Percentiles rank a stretch among this genome's conserved stretches.
phyloP scores from a whole-genome alignment of 2,329 filamentous ascomycete genomes.

The Torrubiellomyces zombiae region DNA sequence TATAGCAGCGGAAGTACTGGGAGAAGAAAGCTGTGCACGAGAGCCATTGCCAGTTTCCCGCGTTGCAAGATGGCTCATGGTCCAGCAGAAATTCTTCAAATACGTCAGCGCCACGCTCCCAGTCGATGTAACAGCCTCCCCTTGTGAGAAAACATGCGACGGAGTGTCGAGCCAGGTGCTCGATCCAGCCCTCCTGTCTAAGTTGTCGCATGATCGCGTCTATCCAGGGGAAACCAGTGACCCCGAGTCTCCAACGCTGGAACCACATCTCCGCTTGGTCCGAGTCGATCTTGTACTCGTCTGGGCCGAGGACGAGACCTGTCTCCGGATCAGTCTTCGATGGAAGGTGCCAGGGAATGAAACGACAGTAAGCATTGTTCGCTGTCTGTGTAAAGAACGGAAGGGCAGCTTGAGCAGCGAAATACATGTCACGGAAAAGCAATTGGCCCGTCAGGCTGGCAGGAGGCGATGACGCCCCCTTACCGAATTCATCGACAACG shows the following conservation, averaged over 20 bases:
- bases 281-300: conserved; percentile 48
- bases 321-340: conserved; percentile 32
- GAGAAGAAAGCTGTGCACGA: conserved; percentile 59
- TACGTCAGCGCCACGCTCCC: conserved; percentile 64
- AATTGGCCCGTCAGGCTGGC: conserved; percentile 57
- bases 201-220: conserved; percentile 68
- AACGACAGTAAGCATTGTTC: conserved; percentile 50
- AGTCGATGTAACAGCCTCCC: conserved; percentile 62
- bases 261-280: conserved; percentile 48
- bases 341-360: conserved; percentile 64
- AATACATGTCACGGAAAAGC: conserved; percentile 72
- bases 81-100: conserved; percentile 65
- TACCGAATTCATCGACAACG: conserved; percentile 38
- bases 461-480: conserved; percentile 42
- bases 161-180: conserved; percentile 62
- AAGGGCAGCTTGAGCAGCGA: conserved; percentile 54
- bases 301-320: conserved; percentile 34
- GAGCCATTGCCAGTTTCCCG: conserved; percentile 67
- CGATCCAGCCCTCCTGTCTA: conserved; percentile 57
- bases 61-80: conserved; percentile 58
- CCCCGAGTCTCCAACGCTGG: conserved; percentile 48
- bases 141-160: conserved; percentile 69
- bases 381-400: conserved; percentile 45
- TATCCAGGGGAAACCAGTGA: conserved; percentile 66
- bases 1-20: conserved; percentile 56